A percentile compares a stretch with the other conserved stretches of the same genome.
phyloP scores from a whole-genome alignment of 768 basidiomycete species.

The Amanita exitialis region DNA sequence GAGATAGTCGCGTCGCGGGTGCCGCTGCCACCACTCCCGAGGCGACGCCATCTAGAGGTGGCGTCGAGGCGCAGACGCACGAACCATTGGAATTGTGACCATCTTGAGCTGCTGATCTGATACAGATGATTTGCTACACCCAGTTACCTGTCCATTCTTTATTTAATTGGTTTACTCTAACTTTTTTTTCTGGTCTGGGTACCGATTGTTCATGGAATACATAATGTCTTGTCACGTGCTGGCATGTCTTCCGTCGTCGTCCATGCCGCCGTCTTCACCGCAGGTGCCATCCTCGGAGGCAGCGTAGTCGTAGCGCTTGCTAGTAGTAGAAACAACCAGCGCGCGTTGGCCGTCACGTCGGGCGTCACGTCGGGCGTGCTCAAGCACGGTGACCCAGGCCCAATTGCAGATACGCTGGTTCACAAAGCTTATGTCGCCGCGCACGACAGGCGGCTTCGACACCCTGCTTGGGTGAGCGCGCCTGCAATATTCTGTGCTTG shows the following conservation, averaged over 20 bases:
- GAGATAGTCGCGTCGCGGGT: constrained; percentile 47
- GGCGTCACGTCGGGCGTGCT: constrained; percentile 29
- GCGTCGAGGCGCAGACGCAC: constrained; percentile 77
- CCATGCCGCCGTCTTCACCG: constrained; percentile 69
- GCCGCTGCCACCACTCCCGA: constrained; percentile 21
- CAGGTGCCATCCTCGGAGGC: constrained; percentile 75
- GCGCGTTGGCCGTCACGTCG: constrained; percentile 16
- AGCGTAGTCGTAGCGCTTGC: constrained; percentile 49
- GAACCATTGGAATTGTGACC: constrained; percentile 79
- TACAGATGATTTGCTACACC: constrained; percentile 12
- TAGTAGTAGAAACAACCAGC: constrained; percentile 17
- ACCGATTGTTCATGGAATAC: background rate
- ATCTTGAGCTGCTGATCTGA: constrained; percentile 12
- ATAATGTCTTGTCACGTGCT: background rate
- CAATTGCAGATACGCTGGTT: constrained; percentile 69
- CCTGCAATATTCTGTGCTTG: background rate
- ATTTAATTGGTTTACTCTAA: background rate
- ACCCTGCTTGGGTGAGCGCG: constrained; percentile 81
- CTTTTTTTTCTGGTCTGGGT: background rate
- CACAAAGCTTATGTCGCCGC: constrained; percentile 80
- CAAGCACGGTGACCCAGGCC: constrained; percentile 82
- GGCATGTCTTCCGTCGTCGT: constrained; percentile 28
- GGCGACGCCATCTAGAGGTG: constrained; percentile 35
- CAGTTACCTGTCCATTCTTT: constrained; percentile 4
- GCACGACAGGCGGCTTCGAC: constrained; percentile 84